Evolutionary conservation across 192 early-diverging fungal genomes (phyloP).

Genomic region (Linnemannia schmuckeri): DNA sequence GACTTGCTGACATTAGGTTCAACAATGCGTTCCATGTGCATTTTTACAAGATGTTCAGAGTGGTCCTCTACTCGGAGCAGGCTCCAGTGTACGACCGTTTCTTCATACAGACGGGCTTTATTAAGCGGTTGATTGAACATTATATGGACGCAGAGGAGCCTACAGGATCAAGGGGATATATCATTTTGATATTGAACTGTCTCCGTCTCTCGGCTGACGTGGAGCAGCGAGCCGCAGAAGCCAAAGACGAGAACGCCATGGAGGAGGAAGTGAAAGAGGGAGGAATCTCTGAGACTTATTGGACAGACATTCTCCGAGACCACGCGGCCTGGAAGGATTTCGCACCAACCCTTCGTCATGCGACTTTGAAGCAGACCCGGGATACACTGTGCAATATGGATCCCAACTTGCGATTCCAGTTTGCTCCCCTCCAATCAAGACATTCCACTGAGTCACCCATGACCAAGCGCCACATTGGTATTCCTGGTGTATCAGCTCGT

Average conservation of each 20-base stretch:
- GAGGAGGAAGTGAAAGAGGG: background rate
- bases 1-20: constrained; percentile 19
- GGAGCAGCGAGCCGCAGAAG: background rate
- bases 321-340: constrained; percentile 32
- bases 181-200: constrained; percentile 50
- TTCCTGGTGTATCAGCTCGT: constrained; percentile 40
- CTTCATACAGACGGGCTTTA: constrained; percentile 27
- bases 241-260: background rate
- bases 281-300: constrained; percentile 21
- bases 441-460: constrained; percentile 42
- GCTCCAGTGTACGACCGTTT: constrained; percentile 25
- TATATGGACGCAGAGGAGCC: constrained; percentile 21
- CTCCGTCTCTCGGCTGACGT: constrained; percentile 43
- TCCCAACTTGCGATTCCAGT: constrained; percentile 46
- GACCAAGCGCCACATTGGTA: constrained; percentile 45
- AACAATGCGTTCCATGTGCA: constrained; percentile 56
- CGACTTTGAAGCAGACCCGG: constrained; percentile 44
- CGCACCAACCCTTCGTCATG: constrained; percentile 21
- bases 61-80: constrained; percentile 43
- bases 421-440: constrained; percentile 49
- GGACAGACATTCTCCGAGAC: constrained; percentile 14
- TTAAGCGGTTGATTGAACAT: constrained; percentile 44
- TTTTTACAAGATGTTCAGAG: constrained; percentile 51
- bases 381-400: constrained; percentile 49
- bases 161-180: constrained; percentile 44